Base-by-base conservation (phyloP, 768 basidiomycete genomes). In the Termitomyces sp. region DNA sequence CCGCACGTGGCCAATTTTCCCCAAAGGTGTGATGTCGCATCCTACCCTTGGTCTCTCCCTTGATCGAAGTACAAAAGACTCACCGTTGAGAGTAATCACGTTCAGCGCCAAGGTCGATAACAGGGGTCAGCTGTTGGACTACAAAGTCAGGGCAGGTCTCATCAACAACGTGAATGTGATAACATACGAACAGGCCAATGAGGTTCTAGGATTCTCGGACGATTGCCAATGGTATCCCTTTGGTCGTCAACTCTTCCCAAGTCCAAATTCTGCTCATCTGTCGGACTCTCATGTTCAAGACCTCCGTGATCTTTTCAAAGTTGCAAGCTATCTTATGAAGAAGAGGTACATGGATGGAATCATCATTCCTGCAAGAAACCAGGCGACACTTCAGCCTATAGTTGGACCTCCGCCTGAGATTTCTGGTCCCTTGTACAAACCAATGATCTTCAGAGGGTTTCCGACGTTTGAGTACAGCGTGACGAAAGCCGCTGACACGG, bases 101-200 rank as follows among this genome's bases (percentile, higher is more conserved):
- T 93, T 98, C 72, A 96, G 94, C 58, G 77, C 79, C 53, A 87
- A 86, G 63, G 59, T 98, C 8, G 78, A 85, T 59, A 60, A 71
- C 0, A 60, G 68, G 2, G 92, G 92, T 0, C 75, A 83, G n/a
- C 77, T 96, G 38, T 63, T 82, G 12, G 92, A 95, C 56, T 79
- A 81, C 63, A 76, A 78, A 59, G 80, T 97, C 33, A 79, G 83
- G 10, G 81, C 90, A 2, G 92, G 88, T 2, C 64, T 94, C 55
- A 74, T 97, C 50, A 81, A 83, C 46, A 91, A 94, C 57, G 71
- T 94, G 53, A 67, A 78, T 46, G 70, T 74, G 16, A 62, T 89
- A 50, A 80, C 79, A 33, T 99, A 99, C 66, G 79, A 83, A 33
- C 72, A 76, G 7, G 86, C 90, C 40, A 86, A 97, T 68, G 58